Evolutionary conservation across 2,329 filamentous ascomycete genomes (phyloP), one percentile per base, ranked within the genome.

Genomic region (Penicillium sp.): DNA sequence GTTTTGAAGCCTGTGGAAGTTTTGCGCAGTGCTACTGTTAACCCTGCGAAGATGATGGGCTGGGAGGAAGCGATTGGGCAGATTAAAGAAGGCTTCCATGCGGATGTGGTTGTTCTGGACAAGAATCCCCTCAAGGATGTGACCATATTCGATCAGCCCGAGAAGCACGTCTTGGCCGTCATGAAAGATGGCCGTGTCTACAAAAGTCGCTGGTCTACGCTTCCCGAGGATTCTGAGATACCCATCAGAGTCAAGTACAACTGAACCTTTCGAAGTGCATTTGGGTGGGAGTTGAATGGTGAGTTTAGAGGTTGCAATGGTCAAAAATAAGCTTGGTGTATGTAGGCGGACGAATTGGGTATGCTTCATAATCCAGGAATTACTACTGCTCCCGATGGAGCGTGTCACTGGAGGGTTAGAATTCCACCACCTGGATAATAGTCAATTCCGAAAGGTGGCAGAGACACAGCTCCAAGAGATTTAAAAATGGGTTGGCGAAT

Each of bases 41-140:
- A 82, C 58, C 74, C 80, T 1, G 83, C 83, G 1, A 74, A 70
- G 55, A 78, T 82, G 73, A 67, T 84, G 55, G 63, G 76, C 3
- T 75, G 78, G 60, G 78, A 79, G 27, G 68, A 75, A 3, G 74
- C 71, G 43, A 66, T 85, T 24, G 83, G 83, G 0, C 77, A 82
- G 62, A 68, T 85, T 5, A 79, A 78, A 61, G 68, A 72, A 13
- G 82, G 81, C 0, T 83, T 79, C 55, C 69, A 74, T 4, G 83
- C 82, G 0, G 83, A 86, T 65, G 43, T 86, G 43, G 59, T 85
- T 37, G 71, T 85, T 4, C 59, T 84, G 49, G 78, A 78, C 35
- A 65, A 68, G 53, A 84, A 84, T 62, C 84, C 83, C 3, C 66
- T 86, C 35, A 76, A 84, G n/a, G 78, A 85, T 63, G 76, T 85